Evolutionary conservation across 176 grass and related monocot species (phyloP).

Genomic region (Aechmea fasciata): DNA sequence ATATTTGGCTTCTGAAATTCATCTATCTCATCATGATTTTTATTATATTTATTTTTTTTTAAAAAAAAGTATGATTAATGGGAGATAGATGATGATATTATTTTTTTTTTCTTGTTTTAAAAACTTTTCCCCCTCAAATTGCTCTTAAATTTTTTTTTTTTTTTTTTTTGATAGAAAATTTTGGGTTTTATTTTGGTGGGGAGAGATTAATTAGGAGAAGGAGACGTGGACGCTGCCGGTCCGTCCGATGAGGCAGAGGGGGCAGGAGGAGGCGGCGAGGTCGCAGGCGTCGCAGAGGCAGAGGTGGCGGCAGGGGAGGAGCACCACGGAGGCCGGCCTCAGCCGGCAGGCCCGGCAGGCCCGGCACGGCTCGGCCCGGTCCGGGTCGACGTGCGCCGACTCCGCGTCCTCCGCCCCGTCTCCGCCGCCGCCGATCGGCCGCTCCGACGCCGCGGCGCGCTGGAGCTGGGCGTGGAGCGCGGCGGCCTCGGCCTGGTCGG

Average conservation of each 20-base stretch:
- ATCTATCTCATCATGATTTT: too few species aligned
- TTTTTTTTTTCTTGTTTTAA: neutral
- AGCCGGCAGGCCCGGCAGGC: slow-evolving; percentile 44
- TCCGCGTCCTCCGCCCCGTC: slow-evolving; percentile 41
- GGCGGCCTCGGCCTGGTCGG: slow-evolving; percentile 49
- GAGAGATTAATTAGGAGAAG: slow-evolving; percentile 1
- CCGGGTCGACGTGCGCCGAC: slow-evolving; percentile 50
- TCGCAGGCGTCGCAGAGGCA: slow-evolving; percentile 68
- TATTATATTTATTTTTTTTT: too few species aligned
- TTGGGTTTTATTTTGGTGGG: neutral
- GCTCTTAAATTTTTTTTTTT: neutral
- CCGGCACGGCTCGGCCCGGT: slow-evolving; percentile 30
- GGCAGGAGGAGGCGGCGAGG: slow-evolving; percentile 31
- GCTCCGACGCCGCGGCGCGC: slow-evolving; percentile 26
- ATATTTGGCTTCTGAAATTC: too few species aligned
- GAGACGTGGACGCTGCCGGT: slow-evolving; percentile 61
- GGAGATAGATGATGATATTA: neutral
- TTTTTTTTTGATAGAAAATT: too few species aligned
- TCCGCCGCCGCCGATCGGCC: slow-evolving; percentile 9
- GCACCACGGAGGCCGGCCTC: slow-evolving; percentile 28
- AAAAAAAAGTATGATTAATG: too few species aligned
- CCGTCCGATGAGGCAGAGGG: slow-evolving; percentile 41
- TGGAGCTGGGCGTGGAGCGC: slow-evolving; percentile 65
- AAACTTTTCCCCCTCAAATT: neutral
- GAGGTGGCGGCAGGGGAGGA: slow-evolving; percentile 87